Conservation (phyloP, 1,284 basidiomycete species). For the Neotropicomus parvogracilis region DNA sequence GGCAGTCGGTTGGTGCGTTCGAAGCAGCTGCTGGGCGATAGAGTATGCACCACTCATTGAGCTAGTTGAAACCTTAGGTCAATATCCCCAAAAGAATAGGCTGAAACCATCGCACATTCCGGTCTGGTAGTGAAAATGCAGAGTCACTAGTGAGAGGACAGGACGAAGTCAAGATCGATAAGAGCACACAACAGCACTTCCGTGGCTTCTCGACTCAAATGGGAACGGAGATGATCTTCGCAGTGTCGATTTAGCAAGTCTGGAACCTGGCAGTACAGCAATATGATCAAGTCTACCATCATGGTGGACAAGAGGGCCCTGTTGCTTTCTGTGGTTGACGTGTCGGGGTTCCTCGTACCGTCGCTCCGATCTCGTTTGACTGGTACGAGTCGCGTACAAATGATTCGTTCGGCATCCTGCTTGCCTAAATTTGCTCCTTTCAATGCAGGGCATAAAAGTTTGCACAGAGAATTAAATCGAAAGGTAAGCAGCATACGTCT, state of each 20-base stretch:
- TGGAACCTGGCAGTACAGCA: too few species aligned
- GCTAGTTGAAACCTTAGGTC: neutral
- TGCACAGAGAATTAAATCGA: too few species aligned
- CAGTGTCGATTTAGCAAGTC: neutral
- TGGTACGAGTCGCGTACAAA: too few species aligned
- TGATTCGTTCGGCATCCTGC: too few species aligned
- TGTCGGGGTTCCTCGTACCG: too few species aligned
- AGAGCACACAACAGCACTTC: neutral
- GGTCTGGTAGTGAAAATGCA: neutral
- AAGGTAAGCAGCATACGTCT: too few species aligned
- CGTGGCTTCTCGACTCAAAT: neutral
- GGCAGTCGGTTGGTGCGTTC: conserved; percentile 4
- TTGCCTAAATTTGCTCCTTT: too few species aligned
- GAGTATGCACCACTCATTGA: conserved; percentile 9
- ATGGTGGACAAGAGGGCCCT: too few species aligned
- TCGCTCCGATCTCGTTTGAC: too few species aligned
- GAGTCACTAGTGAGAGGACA: neutral
- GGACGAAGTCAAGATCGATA: neutral
- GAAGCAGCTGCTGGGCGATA: conserved; percentile 8
- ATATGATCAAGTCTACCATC: too few species aligned
- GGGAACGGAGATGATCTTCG: conserved; percentile 1
- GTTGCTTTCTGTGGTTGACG: too few species aligned
- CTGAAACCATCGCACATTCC: neutral
- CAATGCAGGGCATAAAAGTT: too few species aligned
- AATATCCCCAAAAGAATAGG: neutral